phyloP scores from a whole-genome alignment of 2,329 filamentous ascomycete genomes.

The Alternaria angustiovoidea region DNA sequence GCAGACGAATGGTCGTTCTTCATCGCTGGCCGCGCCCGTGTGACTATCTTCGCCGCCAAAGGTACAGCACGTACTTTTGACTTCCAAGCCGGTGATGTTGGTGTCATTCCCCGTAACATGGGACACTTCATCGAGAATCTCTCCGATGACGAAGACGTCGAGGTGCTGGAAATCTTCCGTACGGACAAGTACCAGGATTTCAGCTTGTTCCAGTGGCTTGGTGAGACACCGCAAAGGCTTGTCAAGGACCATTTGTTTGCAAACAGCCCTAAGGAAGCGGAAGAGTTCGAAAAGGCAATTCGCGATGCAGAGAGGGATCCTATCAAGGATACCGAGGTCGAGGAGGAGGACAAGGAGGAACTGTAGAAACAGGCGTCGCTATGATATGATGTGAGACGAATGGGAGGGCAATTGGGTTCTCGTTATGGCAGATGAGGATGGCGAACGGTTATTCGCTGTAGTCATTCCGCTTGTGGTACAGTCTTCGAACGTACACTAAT shows the following conservation, averaged over 20 bases:
- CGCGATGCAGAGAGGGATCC: slow-evolving; percentile 66
- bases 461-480: neutral
- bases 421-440: neutral
- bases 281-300: slow-evolving; percentile 69
- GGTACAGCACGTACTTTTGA: slow-evolving; percentile 77
- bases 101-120: slow-evolving; percentile 78
- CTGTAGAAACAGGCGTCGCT: slow-evolving; percentile 13
- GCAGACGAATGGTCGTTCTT: slow-evolving; percentile 86
- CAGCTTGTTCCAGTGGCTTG: slow-evolving; percentile 77
- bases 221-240: slow-evolving; percentile 72
- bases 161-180: slow-evolving; percentile 79
- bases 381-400: neutral
- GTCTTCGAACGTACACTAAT: neutral
- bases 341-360: slow-evolving; percentile 37
- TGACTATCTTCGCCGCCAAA: slow-evolving; percentile 77
- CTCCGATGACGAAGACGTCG: slow-evolving; percentile 73
- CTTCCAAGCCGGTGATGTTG: slow-evolving; percentile 77
- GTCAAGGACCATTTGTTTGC: slow-evolving; percentile 73
- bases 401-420: neutral
- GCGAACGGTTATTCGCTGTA: neutral
- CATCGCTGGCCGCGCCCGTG: slow-evolving; percentile 73
- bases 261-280: slow-evolving; percentile 66
- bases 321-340: slow-evolving; percentile 46
- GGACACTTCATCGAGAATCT: slow-evolving; percentile 85
- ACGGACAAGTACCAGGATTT: slow-evolving; percentile 77